Conservation (phyloP, 1,284 basidiomycete species). For the Inonotus hispidus region DNA sequence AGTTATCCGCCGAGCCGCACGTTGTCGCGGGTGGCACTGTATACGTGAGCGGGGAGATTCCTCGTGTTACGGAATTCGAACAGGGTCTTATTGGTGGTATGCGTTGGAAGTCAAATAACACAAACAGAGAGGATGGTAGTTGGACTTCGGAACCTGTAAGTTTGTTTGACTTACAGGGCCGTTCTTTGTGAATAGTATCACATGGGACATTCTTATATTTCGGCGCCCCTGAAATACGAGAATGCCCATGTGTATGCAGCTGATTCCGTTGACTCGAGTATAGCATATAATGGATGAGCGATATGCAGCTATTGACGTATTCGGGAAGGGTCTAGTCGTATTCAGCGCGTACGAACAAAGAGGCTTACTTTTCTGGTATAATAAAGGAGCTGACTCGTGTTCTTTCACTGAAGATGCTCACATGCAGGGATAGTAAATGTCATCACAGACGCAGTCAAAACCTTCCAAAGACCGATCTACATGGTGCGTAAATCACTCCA, state of each 20-base stretch:
- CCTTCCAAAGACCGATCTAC: constrained; percentile 63
- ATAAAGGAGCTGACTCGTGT: background rate
- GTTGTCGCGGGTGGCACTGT: constrained; percentile 52
- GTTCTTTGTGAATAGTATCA: background rate
- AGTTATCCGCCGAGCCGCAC: constrained; percentile 54
- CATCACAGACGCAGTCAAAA: constrained; percentile 56
- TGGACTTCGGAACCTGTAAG: constrained; percentile 64
- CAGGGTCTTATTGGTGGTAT: constrained; percentile 60
- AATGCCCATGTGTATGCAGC: no score
- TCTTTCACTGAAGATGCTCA: constrained; percentile 49
- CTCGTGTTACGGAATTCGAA: constrained; percentile 64
- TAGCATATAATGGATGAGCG: constrained; percentile 80
- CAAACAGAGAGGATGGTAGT: constrained; percentile 34
- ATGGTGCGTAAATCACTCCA: constrained; percentile 47
- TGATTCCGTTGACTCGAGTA: background rate
- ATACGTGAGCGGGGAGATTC: constrained; percentile 78
- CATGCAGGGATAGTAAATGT: constrained; percentile 85
- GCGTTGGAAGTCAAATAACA: constrained; percentile 43
- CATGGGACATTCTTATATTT: no score
- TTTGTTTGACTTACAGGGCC: constrained; percentile 2
- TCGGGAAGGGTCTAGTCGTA: constrained; percentile 72
- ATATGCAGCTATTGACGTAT: constrained; percentile 70
- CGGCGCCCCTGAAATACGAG: no score
- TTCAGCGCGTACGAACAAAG: constrained; percentile 63
- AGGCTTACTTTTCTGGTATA: background rate